A percentile compares a stretch with the other conserved stretches of the same genome.
These are phyloP conservation scores for Termitomyces heimii DNA, from an alignment of 768 basidiomycete species.

Conservation along the genomic window DNA sequence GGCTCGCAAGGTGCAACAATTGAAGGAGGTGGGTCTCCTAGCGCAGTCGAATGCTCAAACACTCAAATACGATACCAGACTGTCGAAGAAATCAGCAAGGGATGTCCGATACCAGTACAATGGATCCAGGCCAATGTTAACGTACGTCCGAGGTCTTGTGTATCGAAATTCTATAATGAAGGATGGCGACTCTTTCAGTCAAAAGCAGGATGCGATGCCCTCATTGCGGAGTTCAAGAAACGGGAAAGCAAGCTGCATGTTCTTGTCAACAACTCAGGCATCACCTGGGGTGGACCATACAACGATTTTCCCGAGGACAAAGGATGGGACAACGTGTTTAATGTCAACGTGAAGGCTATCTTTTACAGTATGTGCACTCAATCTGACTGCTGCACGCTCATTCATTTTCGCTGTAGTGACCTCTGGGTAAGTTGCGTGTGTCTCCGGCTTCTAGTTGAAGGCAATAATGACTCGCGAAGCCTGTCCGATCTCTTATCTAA, in stretches of 20 bases:
- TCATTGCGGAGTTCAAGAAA: conserved; percentile 62
- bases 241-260: conserved; percentile 73
- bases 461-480: conserved; percentile 17
- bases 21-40: conserved; percentile 55
- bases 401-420: conserved; percentile 35
- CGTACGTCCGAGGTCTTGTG: conserved; percentile 40
- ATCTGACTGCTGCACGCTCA: not conserved
- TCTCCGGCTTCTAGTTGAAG: not conserved
- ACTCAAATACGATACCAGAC: conserved; percentile 25
- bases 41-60: not conserved
- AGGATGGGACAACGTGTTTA: conserved; percentile 83
- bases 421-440: conserved; percentile 29
- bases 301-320: conserved; percentile 70
- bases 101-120: conserved; percentile 54
- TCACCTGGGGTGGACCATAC: conserved; percentile 71
- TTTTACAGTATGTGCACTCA: conserved; percentile 61
- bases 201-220: conserved; percentile 73
- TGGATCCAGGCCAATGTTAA: conserved; percentile 73
- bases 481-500: conserved; percentile 62
- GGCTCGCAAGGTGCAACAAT: conserved; percentile 71
- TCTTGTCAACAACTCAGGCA: conserved; percentile 80
- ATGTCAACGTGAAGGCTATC: conserved; percentile 79
- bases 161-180: not conserved
- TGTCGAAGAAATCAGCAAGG: conserved; percentile 53
- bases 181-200: conserved; percentile 32